Base-by-base conservation (phyloP, 2,329 filamentous ascomycete species). In the Metarhizium robertsii region DNA sequence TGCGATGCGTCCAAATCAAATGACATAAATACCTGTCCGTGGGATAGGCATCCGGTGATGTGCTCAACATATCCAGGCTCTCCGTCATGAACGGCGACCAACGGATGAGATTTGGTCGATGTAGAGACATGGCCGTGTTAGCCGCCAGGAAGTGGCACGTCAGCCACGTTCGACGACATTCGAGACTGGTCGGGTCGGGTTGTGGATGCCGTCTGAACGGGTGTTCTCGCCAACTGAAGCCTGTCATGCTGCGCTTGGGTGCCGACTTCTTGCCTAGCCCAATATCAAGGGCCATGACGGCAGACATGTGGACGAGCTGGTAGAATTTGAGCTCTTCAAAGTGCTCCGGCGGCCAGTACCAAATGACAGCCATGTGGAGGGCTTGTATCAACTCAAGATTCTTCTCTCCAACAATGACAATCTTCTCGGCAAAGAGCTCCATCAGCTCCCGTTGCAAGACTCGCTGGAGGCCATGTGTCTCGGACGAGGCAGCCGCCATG, bases 281-380 rank as follows among this genome's bases (percentile, higher is more conserved):
- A 38, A 95, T 79, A 62, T 95, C 90, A 54, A 95, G 84, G 30
- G 86, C 87, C 85, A 95, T 89, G 62, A 90, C 80, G 50, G 86
- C 86, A 2, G 88, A 87, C 65, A 90, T 83, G 67, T 95, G 89
- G 49, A 90, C 84, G 61, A 94, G 79, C 72, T 92, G 88, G 71
- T 94, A 95, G 68, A 94, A 95, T 66, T 94, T 94, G 65, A 92
- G 82, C 71, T 94, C 87, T 64, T 95, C 89, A 57, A 88, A 88
- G 62, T 88, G 81, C 61, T 92, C 85, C 0, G 90, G 90, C 16
- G 90, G 89, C 67, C 84, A 85, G 68, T 95, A 95, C 88, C 90
- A 95, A 20, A 91, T 80, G n/a, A 86, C 83, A 6, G 83, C 78
- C 3, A 95, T 75, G 56, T 89, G 79, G 45, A 95, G 73, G 2